A percentile compares a stretch with the other conserved stretches of the same genome.
These are phyloP conservation scores for Aspergillus pseudotamarii DNA, from an alignment of 2,329 filamentous ascomycete genomes.

Conservation along the genomic window DNA sequence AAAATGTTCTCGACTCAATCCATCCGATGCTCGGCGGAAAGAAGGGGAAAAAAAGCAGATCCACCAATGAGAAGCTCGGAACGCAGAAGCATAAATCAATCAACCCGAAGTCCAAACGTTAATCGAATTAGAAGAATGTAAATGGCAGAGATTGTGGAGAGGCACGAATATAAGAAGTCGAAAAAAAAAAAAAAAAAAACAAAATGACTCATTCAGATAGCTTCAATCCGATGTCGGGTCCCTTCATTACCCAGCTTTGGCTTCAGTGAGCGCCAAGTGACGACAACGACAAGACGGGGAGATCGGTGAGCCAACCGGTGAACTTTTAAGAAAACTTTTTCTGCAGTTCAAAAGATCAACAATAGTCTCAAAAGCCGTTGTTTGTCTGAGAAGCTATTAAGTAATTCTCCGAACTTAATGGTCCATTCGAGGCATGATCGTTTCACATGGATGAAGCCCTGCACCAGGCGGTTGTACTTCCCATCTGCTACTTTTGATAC, in stretches of 20 bases:
- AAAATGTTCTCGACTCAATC: neutral
- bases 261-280: neutral
- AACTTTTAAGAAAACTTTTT: neutral
- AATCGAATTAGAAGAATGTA: neutral
- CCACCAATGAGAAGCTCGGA: neutral
- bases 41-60: neutral
- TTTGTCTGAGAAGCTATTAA: neutral
- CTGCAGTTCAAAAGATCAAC: neutral
- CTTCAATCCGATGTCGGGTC: neutral
- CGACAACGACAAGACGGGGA: neutral
- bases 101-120: too few species aligned
- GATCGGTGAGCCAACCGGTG: neutral
- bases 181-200: too few species aligned
- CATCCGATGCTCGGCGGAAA: constrained; percentile 1
- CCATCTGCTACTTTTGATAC: too few species aligned
- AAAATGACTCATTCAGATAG: neutral
- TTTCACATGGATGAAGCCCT: neutral
- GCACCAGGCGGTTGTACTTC: too few species aligned
- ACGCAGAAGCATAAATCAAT: neutral
- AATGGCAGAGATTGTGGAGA: neutral
- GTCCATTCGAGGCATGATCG: neutral
- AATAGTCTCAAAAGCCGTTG: neutral
- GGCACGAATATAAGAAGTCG: neutral
- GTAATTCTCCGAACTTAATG: neutral
- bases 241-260: neutral